phyloP scores from a whole-genome alignment of 2,329 filamentous ascomycete species.

The Epichloe amarillans region DNA sequence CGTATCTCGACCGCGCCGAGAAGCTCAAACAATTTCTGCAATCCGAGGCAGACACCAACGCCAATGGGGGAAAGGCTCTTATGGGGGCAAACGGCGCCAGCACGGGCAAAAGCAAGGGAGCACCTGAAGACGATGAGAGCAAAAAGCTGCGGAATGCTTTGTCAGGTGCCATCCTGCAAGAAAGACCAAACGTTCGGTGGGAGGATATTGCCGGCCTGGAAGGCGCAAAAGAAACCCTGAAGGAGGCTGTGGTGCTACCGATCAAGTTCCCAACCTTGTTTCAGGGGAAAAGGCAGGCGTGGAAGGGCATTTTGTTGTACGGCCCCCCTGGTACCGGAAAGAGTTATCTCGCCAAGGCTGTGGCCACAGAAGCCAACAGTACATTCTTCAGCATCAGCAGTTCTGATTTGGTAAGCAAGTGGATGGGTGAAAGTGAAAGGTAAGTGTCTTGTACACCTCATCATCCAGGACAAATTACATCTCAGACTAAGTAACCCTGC shows the following conservation, averaged over 20 bases:
- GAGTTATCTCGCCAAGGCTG: slow-evolving; percentile 92
- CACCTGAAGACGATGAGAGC: slow-evolving; percentile 72
- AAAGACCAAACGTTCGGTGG: slow-evolving; percentile 95
- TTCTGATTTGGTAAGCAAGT: slow-evolving; percentile 95
- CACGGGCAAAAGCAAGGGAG: slow-evolving; percentile 45
- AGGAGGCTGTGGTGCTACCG: slow-evolving; percentile 92
- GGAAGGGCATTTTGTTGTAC: slow-evolving; percentile 95
- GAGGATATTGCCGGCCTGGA: slow-evolving; percentile 96
- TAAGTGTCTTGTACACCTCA: slow-evolving; percentile 22
- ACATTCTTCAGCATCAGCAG: slow-evolving; percentile 98
- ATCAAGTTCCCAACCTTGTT: slow-evolving; percentile 98
- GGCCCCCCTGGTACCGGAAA: slow-evolving; percentile 92
- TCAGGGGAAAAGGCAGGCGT: slow-evolving; percentile 88
- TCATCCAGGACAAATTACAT: background rate
- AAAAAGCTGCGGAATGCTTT: slow-evolving; percentile 92
- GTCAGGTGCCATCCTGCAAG: slow-evolving; percentile 81
- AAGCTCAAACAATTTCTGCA: slow-evolving; percentile 91
- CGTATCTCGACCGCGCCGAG: slow-evolving; percentile 98
- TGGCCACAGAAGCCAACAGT: slow-evolving; percentile 95
- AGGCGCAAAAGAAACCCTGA: slow-evolving; percentile 86
- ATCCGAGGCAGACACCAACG: slow-evolving; percentile 58
- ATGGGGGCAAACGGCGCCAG: slow-evolving; percentile 61
- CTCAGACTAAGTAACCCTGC: slow-evolving; percentile 10
- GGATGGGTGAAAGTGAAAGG: slow-evolving; percentile 99
- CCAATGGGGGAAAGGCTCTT: slow-evolving; percentile 45